Evolutionary conservation across 2,329 filamentous ascomycete genomes (phyloP).

Genomic region (Leptoxyphium fumago): DNA sequence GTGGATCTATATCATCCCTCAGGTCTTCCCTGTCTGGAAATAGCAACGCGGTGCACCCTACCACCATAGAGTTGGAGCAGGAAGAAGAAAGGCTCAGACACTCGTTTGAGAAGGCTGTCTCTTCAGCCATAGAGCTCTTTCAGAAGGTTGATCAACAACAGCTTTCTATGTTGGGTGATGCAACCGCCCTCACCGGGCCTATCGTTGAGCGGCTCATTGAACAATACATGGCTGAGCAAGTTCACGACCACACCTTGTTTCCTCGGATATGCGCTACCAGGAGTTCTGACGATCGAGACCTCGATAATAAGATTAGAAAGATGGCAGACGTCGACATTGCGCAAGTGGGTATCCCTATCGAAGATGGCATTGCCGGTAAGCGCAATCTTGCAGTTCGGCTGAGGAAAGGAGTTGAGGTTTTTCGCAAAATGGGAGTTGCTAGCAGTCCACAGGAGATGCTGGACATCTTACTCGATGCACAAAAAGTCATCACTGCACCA

Average conservation of each 20-base stretch:
- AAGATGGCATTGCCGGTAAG: conserved; percentile 64
- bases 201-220: conserved; percentile 90
- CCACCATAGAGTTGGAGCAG: conserved; percentile 61
- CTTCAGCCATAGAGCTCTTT: conserved; percentile 85
- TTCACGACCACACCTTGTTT: conserved; percentile 74
- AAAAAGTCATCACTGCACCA: conserved; percentile 63
- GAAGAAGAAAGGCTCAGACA: conserved; percentile 84
- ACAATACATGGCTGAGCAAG: conserved; percentile 81
- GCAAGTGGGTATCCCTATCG: conserved; percentile 78
- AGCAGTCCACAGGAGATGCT: conserved; percentile 83
- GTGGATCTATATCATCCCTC: conserved; percentile 19
- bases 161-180: conserved; percentile 76
- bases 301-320: conserved; percentile 79
- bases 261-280: conserved; percentile 66
- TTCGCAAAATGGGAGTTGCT: conserved; percentile 67
- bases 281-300: conserved; percentile 66
- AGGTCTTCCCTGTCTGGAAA: conserved; percentile 22
- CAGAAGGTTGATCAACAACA: conserved; percentile 94
- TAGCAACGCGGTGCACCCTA: conserved; percentile 24
- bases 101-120: conserved; percentile 82
- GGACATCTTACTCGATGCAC: conserved; percentile 59
- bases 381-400: conserved; percentile 66
- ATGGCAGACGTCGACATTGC: conserved; percentile 92
- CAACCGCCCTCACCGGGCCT: conserved; percentile 83
- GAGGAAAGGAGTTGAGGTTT: conserved; percentile 68